Base-by-base conservation (phyloP, 768 basidiomycete species). In the Russula foetens region DNA sequence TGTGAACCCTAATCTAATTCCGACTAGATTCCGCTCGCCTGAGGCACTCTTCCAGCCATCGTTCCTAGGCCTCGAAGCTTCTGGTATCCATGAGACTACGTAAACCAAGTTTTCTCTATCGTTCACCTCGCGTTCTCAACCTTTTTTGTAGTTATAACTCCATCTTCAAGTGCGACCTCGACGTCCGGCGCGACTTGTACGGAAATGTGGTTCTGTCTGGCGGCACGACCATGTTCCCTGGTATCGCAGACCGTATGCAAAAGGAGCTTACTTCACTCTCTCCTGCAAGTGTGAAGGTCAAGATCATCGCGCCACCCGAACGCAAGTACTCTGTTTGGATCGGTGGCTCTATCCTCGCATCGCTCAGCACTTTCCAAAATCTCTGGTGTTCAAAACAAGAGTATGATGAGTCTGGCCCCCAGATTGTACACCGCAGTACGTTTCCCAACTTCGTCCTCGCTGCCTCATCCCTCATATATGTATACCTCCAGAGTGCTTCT, bases 321-420 rank as follows among this genome's bases (percentile, higher is more conserved):
- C 80, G 92, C 68, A 96, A 92, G 74, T 93, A 93, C 82, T 92
- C 90, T 56, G 93, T 95, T 75, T 97, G 94, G 90, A 93, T 93
- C 68, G 88, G 88, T 77, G 88, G 88, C 61, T 88, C 86, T 45
- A 90, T 90, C 68, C 76, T 90, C 67, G 93, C 92, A 47, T 93
- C 91, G 33, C 82, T 97, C 52, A 88, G 84, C 70, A 95, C 93
- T 67, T 96, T 96, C 93, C 93, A 96, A 79, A 94, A 93, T 72
- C 77, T 95, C 76, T 97, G 94, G 92, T 88, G 88, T 76, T 85
- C 86, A 60, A 91, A 91, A 75, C 89, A 92, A 70, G 92, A 94
- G 77, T 94, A 93, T 75, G 92, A 93, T 72, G 92, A 90, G 73
- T 81, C 80, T 58, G 87, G 88, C 48, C 87, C 88, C 63, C 84